phyloP scores from a whole-genome alignment of 169 alveolate genomes.

The Eimeria falciformis region DNA sequence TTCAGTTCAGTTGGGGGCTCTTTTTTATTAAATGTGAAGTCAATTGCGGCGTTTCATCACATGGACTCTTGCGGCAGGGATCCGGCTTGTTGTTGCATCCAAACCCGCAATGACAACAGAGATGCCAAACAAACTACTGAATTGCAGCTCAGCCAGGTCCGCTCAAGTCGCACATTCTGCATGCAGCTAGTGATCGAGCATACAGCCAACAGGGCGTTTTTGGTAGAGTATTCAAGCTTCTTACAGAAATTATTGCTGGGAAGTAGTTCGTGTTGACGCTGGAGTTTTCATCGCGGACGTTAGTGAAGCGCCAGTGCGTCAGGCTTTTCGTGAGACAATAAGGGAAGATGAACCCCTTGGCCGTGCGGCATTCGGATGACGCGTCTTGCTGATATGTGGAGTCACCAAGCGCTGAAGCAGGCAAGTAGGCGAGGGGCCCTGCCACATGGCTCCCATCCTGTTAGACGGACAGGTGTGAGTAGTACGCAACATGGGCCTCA shows the following conservation, averaged over 20 bases:
- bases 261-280: constrained; percentile 14
- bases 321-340: constrained; percentile 38
- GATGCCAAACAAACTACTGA: no score
- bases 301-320: constrained; percentile 62
- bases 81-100: no score
- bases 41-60: no score
- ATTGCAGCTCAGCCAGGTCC: no score
- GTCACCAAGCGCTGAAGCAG: neutral
- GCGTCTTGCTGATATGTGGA: neutral
- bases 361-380: constrained; percentile 11
- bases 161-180: constrained; percentile 41
- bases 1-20: neutral
- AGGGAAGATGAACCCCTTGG: neutral
- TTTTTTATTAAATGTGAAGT: no score
- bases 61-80: no score
- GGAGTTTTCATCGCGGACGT: constrained; percentile 10
- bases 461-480: neutral
- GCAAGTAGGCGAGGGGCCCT: constrained; percentile 69
- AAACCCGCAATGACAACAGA: no score
- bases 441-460: constrained; percentile 16
- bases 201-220: neutral
- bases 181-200: neutral
- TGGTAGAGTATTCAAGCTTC: neutral
- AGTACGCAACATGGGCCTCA: no score
- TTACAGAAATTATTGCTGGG: constrained; percentile 60